phyloP scores from a whole-genome alignment of 1,139 yeast species.

The Pichia sp. region DNA sequence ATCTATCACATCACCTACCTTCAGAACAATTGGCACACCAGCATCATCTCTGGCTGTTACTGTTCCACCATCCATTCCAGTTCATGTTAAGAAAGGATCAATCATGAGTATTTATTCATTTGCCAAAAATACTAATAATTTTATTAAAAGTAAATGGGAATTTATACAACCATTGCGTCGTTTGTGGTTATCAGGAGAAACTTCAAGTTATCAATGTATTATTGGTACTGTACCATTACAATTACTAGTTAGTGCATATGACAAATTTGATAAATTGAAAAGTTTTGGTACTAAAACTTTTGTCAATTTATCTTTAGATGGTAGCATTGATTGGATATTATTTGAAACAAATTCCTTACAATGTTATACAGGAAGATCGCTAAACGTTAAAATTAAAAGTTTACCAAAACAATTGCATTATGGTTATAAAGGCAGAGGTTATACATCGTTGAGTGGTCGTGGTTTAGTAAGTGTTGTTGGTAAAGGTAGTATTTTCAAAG shows the following conservation, averaged over 20 bases:
- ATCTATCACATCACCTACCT: constrained; percentile 18
- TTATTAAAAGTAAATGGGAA: constrained; percentile 25
- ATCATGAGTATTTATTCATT: constrained; percentile 36
- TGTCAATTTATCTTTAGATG: constrained; percentile 44
- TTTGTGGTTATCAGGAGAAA: constrained; percentile 37
- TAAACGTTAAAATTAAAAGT: constrained; percentile 33
- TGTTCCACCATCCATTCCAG: constrained; percentile 54
- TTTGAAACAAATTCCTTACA: constrained; percentile 42
- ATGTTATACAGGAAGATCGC: constrained; percentile 46
- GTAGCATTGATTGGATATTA: constrained; percentile 57
- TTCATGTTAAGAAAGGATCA: constrained; percentile 42
- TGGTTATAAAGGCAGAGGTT: constrained; percentile 36
- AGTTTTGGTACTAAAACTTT: constrained; percentile 31
- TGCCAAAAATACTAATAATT: background rate
- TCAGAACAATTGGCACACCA: constrained; percentile 40
- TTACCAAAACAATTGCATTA: constrained; percentile 40
- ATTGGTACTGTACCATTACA: constrained; percentile 45
- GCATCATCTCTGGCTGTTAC: constrained; percentile 39
- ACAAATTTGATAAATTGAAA: constrained; percentile 1
- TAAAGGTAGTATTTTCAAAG: constrained; percentile 47
- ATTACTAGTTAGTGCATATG: constrained; percentile 35
- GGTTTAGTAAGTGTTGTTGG: constrained; percentile 56
- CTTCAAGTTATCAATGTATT: constrained; percentile 35
- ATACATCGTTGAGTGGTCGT: constrained; percentile 47
- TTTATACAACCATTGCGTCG: constrained; percentile 35